These are phyloP conservation scores for Waitea zeae DNA, from an alignment of 1,284 basidiomycete genomes.

Conservation along the genomic window DNA sequence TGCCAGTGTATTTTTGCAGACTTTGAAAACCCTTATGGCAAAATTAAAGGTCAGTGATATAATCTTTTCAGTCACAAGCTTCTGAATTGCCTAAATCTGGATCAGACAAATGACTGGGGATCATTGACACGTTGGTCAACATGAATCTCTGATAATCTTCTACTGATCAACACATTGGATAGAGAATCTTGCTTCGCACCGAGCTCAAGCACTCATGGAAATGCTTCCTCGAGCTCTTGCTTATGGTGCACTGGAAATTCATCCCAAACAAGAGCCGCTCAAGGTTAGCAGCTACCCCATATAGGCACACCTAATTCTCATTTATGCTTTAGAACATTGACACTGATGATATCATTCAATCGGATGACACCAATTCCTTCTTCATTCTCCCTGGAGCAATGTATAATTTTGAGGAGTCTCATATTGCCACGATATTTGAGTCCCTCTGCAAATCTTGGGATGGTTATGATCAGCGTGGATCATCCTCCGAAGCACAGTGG, in stretches of 20 bases:
- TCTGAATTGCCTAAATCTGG: not conserved
- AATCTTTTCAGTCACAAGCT: not conserved
- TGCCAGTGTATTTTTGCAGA: conserved; percentile 35
- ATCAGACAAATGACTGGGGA: conserved; percentile 51
- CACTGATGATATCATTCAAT: conserved; percentile 20
- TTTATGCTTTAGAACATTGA: conserved; percentile 26
- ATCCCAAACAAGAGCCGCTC: conserved; percentile 26
- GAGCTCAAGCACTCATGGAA: conserved; percentile 23
- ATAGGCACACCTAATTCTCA: not conserved
- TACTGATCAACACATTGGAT: too few relatives aligned
- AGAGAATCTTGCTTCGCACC: conserved; percentile 41
- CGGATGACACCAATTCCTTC: conserved; percentile 19
- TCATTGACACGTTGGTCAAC: conserved; percentile 31
- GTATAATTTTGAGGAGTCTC: too few relatives aligned
- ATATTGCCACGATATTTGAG: conserved; percentile 15
- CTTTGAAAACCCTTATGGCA: conserved; percentile 46
- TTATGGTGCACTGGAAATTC: conserved; percentile 25
- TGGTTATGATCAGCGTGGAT: conserved; percentile 12
- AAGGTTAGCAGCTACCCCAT: conserved; percentile 18
- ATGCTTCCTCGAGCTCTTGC: conserved; percentile 26
- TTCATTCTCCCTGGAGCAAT: too few relatives aligned
- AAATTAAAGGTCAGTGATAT: conserved; percentile 31
- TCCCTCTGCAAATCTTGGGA: conserved; percentile 18
- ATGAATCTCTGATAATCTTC: too few relatives aligned
- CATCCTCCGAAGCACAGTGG: conserved; percentile 16